Evolutionary conservation across 257 asterid genomes (phyloP), one percentile per base, ranked within the genome.

Genomic region (Penstemon barbatus): DNA sequence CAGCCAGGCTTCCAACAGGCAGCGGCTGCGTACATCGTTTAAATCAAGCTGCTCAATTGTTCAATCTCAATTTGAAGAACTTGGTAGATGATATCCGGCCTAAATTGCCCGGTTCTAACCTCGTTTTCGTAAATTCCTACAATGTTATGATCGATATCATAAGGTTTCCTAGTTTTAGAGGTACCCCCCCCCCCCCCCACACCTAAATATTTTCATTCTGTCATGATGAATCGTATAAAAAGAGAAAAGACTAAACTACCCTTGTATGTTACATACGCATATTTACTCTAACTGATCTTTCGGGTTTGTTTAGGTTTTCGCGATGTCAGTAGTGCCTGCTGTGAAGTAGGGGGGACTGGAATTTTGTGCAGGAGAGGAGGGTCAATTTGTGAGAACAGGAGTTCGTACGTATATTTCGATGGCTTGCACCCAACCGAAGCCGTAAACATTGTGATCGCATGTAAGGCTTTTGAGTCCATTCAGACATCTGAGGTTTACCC

Each of bases 381-480:
- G 3, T 54, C 80, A 6, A 50, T 74, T 52, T 87, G 97, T 57
- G 25, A 43, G 0, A 75, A 74, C 42, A 84, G 95, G 61, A 70
- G 71, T 4, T 71, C 67, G 3, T 77, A 76, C 55, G 88, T 87
- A 2, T 89, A 37, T 62, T 89, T 89, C 63, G 96, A 87, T 70
- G 96, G 92, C 2, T 68, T 85, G 66, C 96, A 89, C 81, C 87
- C 91, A 42, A 89, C 97, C 4, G 81, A 85, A 75, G 93, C 95
- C 53, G 93, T 84, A 7, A 87, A 89, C 50, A 51, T 8, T 10
- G 73, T 79, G 60, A 70, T 89, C 8, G 95, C 88, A 12, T 69
- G 65, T 4, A 87, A 84, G 80, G 97, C 95, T 60, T 81, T 74
- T 69, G 43, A 44, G 15, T 89, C 97, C 38, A 15, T 6, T 6